These are phyloP conservation scores for Elongisporangium prolatum DNA, from an alignment of 352 stramenopile genomes.

Conservation along the genomic window DNA sequence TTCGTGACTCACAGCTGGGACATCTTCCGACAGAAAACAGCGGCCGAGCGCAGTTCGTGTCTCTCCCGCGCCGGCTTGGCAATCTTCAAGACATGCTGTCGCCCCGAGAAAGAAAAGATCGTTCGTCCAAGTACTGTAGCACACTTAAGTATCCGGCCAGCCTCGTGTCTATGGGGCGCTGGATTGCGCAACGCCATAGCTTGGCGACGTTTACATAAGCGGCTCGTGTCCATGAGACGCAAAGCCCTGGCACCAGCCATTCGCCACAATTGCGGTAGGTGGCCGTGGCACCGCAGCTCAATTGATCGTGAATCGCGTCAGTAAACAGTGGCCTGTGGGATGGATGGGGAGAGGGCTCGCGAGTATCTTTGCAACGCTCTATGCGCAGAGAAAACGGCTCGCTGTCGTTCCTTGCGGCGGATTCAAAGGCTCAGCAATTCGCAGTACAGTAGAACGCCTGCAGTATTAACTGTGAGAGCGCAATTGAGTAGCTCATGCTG, in stretches of 20 bases:
- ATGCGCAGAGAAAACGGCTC: no score
- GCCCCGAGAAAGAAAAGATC: neutral
- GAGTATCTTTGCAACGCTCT: no score
- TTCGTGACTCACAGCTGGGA: neutral
- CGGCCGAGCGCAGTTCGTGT: neutral
- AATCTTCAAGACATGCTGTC: neutral
- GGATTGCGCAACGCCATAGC: no score
- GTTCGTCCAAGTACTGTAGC: no score
- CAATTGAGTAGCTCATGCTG: no score
- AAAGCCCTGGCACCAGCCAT: neutral
- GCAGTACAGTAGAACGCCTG: no score
- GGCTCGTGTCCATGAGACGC: neutral
- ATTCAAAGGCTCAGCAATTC: no score
- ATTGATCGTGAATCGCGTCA: neutral
- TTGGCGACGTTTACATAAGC: no score
- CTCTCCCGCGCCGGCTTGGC: neutral
- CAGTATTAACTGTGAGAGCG: no score
- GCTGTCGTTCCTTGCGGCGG: no score
- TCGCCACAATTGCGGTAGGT: neutral
- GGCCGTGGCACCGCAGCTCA: neutral
- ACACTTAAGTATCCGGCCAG: neutral
- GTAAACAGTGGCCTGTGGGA: neutral
- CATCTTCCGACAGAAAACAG: neutral
- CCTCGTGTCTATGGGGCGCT: neutral
- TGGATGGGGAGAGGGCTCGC: no score